Conservation (phyloP, 2,329 filamentous ascomycete species). For the Aquanectria penicillioides region DNA sequence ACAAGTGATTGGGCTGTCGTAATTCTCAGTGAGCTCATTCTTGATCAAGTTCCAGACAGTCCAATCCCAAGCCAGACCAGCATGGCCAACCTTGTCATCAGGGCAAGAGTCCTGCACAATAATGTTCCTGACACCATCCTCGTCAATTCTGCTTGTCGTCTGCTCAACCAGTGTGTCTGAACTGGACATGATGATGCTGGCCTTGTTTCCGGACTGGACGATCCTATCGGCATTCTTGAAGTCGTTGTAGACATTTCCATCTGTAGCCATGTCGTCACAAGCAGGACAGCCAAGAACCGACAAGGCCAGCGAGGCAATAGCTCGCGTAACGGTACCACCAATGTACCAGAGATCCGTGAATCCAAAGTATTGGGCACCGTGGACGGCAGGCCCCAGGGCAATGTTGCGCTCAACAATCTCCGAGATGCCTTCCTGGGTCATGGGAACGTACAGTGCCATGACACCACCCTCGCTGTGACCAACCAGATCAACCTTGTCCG, state of each 20-base stretch:
- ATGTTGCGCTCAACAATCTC: neutral
- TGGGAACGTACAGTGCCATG: constrained; percentile 3
- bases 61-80: neutral
- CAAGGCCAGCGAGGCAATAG: neutral
- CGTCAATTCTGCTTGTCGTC: neutral
- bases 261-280: constrained; percentile 2
- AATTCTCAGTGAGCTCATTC: neutral
- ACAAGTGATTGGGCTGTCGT: neutral
- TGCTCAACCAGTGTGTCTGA: neutral
- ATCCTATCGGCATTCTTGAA: neutral
- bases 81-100: neutral
- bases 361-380: constrained; percentile 1
- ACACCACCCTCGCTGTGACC: constrained; percentile 2
- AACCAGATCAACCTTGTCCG: neutral
- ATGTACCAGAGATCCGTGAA: constrained; percentile 1
- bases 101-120: constrained; percentile 4
- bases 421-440: neutral
- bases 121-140: constrained; percentile 1
- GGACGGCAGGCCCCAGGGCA: neutral
- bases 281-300: neutral
- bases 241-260: neutral
- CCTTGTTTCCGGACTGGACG: neutral
- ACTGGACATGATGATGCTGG: constrained; percentile 3
- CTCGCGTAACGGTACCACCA: neutral
- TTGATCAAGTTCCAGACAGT: neutral